Percentiles rank a stretch among this genome's conserved stretches.
phyloP scores from a whole-genome alignment of 2,329 filamentous ascomycete genomes.

The Fusarium subglutinans region DNA sequence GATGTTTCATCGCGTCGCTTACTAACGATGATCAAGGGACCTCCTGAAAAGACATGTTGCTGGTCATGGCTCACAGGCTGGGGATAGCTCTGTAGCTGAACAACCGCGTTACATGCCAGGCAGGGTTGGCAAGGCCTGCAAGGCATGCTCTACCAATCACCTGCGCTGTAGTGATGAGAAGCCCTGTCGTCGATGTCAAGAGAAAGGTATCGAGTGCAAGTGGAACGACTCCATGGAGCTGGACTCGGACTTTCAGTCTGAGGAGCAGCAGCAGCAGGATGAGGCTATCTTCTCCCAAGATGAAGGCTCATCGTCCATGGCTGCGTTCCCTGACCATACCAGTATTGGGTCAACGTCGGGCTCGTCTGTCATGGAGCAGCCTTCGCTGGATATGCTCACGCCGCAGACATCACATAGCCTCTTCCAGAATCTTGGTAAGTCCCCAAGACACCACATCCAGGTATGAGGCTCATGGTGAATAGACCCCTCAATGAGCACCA shows the following conservation, averaged over 20 bases:
- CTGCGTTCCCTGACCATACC: not conserved
- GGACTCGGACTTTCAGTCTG: conserved; percentile 20
- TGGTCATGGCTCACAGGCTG: conserved; percentile 30
- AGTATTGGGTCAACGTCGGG: not conserved
- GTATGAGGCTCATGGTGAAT: not conserved
- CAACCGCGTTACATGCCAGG: conserved; percentile 28
- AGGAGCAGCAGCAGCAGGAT: conserved; percentile 6
- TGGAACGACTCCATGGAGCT: conserved; percentile 31
- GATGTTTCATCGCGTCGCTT: not conserved
- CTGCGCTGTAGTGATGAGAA: conserved; percentile 45
- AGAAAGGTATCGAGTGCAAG: conserved; percentile 41
- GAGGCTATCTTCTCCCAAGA: conserved; percentile 2
- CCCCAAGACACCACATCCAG: accelerated
- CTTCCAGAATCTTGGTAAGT: conserved; percentile 21
- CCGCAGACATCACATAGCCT: conserved; percentile 19
- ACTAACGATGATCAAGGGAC: conserved; percentile 32
- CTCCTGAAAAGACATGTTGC: conserved; percentile 39
- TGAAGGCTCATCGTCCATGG: not conserved
- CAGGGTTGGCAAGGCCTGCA: conserved; percentile 42
- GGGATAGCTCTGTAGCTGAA: not conserved
- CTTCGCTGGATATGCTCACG: conserved; percentile 9
- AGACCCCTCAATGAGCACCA: conserved; percentile 12
- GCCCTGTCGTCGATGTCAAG: conserved; percentile 43
- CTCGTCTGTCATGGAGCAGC: conserved; percentile 9
- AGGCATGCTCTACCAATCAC: conserved; percentile 44